Percentiles rank a stretch among this genome's conserved stretches.
These are phyloP conservation scores for Pinus albicaulis DNA, from an alignment of 75 land plant species.

Conservation along the genomic window DNA sequence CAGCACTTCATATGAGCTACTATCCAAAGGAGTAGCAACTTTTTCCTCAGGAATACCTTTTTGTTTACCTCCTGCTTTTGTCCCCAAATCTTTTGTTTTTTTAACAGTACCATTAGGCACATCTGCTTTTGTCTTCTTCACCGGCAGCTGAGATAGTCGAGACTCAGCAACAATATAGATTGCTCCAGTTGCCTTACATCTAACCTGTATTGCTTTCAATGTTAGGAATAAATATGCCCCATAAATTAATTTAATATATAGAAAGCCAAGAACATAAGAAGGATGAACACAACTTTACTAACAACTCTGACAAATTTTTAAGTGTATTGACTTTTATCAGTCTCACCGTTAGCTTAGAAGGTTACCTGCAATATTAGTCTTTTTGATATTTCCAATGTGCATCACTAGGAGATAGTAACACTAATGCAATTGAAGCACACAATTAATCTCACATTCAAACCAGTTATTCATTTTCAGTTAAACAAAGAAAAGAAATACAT, in stretches of 20 bases:
- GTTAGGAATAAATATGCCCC: neutral
- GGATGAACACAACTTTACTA: neutral
- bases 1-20: slow-evolving; percentile 55
- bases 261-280: neutral
- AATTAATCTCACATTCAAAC: neutral
- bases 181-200: slow-evolving; percentile 57
- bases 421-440: no score
- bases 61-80: slow-evolving; percentile 44
- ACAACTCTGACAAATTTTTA: neutral
- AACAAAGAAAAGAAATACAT: neutral
- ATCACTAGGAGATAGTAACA: neutral
- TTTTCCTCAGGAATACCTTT: slow-evolving; percentile 26
- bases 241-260: neutral
- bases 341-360: neutral
- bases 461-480: neutral
- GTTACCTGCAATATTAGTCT: neutral
- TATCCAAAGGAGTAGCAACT: slow-evolving; percentile 12
- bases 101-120: slow-evolving; percentile 23
- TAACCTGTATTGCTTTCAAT: slow-evolving; percentile 46
- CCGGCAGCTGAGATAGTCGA: slow-evolving; percentile 74
- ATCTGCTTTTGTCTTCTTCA: slow-evolving; percentile 50
- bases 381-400: neutral
- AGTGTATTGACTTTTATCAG: neutral
- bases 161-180: slow-evolving; percentile 86
- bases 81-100: slow-evolving; percentile 20